These are phyloP conservation scores for Botryotinia globosa DNA, from an alignment of 2,329 filamentous ascomycete species.

Conservation along the genomic window DNA sequence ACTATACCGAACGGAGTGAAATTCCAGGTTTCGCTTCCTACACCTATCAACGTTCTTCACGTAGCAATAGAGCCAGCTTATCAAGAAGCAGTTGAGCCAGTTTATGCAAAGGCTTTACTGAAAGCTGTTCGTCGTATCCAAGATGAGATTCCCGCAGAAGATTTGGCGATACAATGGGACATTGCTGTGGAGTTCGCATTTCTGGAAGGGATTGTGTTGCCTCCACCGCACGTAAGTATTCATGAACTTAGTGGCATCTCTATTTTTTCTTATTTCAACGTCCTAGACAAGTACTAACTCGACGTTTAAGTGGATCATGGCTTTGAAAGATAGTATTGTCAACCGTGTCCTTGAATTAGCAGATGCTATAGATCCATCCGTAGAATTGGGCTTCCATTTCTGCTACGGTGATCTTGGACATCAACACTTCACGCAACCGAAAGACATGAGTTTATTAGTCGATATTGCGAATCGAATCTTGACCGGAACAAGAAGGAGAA, in stretches of 20 bases:
- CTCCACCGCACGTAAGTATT: constrained; percentile 12
- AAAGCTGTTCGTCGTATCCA: constrained; percentile 33
- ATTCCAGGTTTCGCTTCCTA: constrained; percentile 40
- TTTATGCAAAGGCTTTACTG: constrained; percentile 35
- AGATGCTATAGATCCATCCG: constrained; percentile 38
- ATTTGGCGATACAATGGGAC: constrained; percentile 40
- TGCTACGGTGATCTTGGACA: constrained; percentile 49
- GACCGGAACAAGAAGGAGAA: constrained; percentile 34
- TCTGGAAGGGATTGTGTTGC: constrained; percentile 29
- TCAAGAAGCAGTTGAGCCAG: constrained; percentile 32
- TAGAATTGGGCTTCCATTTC: constrained; percentile 46
- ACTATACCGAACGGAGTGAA: constrained; percentile 32
- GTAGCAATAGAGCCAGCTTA: constrained; percentile 27
- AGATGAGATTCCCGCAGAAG: constrained; percentile 33
- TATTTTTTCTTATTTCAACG: not conserved
- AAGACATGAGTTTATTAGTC: constrained; percentile 36
- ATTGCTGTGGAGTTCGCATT: constrained; percentile 31
- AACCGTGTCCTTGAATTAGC: constrained; percentile 39
- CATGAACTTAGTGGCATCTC: not conserved
- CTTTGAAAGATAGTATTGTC: constrained; percentile 39
- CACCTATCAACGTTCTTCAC: constrained; percentile 31
- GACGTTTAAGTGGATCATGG: constrained; percentile 14
- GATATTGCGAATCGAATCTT: constrained; percentile 39
- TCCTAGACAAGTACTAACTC: not conserved
- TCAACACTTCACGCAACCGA: constrained; percentile 46